Evolutionary conservation across 2,329 filamentous ascomycete species (phyloP), one percentile per base, ranked within the genome.

Genomic region (Fusarium nematophilum): DNA sequence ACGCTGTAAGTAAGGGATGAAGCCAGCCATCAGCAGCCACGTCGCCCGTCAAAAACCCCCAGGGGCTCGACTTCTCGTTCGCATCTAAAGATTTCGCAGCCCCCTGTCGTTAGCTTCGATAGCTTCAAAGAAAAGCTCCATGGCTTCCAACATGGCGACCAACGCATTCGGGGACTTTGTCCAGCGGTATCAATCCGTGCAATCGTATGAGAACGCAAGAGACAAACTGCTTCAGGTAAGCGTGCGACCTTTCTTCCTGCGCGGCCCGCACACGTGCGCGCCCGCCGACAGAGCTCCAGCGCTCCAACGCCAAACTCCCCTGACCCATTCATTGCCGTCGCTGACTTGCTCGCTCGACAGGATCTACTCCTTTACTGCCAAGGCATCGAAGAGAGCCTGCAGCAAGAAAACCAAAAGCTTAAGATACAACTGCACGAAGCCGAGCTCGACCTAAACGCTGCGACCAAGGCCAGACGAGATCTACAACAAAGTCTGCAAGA

Each of bases 391-490:
- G 73, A 70, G 15, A 66, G 53, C 6, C 68, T 83, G 4, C 75
- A 73, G 17, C 66, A 74, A 29, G 81, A 86, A 64, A 85, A 81
- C 57, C 61, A 65, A 2, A 65, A 65, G 8, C 73, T 86, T 5
- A 64, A 57, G 37, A 70, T 76, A 30, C 72, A 80, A 53, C 68
- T 86, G 9, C 72, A 70, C 36, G 75, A 82, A 60, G 69, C 75
- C 27, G 74, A 78, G 45, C 76, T 86, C 56, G 83, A 87, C 61
- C 75, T 86, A 11, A 74, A 76, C 7, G 77, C 83, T 68, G 77
- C 82, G n/a, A 77, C 72, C 7, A 76, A 77, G 18, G 78, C 78
- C 5, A 75, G 81, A 57, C 74, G 82, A 51, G 81, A 85, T 8
- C 70, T 86, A 31, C 81, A 86, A 67, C 76, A 80, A 54, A 76